Conservation (phyloP, 805 yeast genomes). For the Saturnispora serradocipensis region DNA sequence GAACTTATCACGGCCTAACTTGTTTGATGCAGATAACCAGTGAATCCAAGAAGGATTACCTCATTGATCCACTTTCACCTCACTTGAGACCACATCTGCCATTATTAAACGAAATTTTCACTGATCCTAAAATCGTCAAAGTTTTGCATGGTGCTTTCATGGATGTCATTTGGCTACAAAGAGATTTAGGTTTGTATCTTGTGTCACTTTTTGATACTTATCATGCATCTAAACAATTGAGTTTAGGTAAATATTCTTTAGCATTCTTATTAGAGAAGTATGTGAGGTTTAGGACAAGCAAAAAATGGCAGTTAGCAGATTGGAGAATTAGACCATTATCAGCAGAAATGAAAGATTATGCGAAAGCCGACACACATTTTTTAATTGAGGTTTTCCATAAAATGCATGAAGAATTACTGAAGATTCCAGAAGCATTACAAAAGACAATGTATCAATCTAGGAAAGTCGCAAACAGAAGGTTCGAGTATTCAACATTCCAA, state of each 20-base stretch:
- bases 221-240: constrained; percentile 76
- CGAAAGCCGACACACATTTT: constrained; percentile 93
- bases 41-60: constrained; percentile 53
- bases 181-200: constrained; percentile 86
- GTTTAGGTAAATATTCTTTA: constrained; percentile 71
- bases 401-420: constrained; percentile 53
- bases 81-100: constrained; percentile 59
- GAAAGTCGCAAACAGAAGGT: constrained; percentile 68
- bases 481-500: constrained; percentile 68
- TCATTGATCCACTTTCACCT: constrained; percentile 69
- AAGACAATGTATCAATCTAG: constrained; percentile 67
- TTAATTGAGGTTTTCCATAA: constrained; percentile 71
- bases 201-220: constrained; percentile 89
- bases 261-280: constrained; percentile 75
- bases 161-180: constrained; percentile 96
- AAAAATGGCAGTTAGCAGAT: constrained; percentile 91
- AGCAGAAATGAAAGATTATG: constrained; percentile 69
- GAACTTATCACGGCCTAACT: constrained; percentile 84
- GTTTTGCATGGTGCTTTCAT: constrained; percentile 94
- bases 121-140: constrained; percentile 74
- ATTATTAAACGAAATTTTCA: constrained; percentile 60
- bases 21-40: constrained; percentile 90
- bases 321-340: constrained; percentile 90
- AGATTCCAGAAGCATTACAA: constrained; percentile 35
- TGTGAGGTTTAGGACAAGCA: constrained; percentile 81